A percentile compares a stretch with the other conserved stretches of the same genome.
Conservation (phyloP, 371 early-diverging fungal genomes). For the Rhizomucor pusillus region DNA sequence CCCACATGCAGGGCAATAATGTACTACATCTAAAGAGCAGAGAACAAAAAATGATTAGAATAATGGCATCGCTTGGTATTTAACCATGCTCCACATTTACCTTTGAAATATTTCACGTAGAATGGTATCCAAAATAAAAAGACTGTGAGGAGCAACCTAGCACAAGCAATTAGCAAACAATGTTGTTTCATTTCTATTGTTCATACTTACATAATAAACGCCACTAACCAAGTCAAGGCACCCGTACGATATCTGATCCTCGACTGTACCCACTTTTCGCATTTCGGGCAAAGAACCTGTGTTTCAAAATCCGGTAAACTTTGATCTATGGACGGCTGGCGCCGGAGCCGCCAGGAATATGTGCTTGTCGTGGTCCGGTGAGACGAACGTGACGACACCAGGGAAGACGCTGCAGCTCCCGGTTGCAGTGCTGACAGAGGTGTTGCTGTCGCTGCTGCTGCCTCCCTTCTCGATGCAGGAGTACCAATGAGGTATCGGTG, state of each 20-base stretch:
- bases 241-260: constrained; percentile 38
- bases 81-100: constrained; percentile 8
- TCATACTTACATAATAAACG: constrained; percentile 31
- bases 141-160: constrained; percentile 34
- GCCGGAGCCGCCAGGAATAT: constrained; percentile 21
- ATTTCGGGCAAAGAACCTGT: constrained; percentile 26
- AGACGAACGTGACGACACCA: no score
- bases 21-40: constrained; percentile 34
- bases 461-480: constrained; percentile 6
- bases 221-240: constrained; percentile 30
- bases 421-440: no score
- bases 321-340: constrained; percentile 15
- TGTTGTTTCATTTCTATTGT: neutral
- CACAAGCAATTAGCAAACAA: no score
- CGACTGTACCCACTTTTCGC: constrained; percentile 36
- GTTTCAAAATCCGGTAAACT: constrained; percentile 40
- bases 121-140: constrained; percentile 43
- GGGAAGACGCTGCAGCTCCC: no score
- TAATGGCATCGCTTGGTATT: no score
- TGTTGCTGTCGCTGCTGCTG: no score
- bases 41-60: no score
- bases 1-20: constrained; percentile 43
- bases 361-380: constrained; percentile 3
- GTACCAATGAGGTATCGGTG: constrained; percentile 19
- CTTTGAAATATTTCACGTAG: constrained; percentile 49